Conservation (phyloP, 345 rosid genomes). For the Mangifera indica region DNA sequence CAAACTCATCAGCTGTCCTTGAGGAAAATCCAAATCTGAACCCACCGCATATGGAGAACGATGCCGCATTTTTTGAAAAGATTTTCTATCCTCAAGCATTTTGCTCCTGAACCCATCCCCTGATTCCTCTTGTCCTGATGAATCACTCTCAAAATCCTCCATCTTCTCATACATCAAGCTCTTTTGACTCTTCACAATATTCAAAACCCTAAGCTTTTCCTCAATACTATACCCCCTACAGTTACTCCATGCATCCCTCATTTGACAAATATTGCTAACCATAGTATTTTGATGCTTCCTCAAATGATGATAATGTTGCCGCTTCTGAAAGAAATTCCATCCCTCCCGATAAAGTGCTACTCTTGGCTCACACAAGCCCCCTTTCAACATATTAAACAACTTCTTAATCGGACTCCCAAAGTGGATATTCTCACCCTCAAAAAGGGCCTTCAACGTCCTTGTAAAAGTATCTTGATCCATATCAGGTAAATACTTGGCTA, state of each 20-base stretch:
- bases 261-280: constrained; percentile 77
- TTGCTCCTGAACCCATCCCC: constrained; percentile 60
- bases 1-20: constrained; percentile 31
- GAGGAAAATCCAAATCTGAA: constrained; percentile 50
- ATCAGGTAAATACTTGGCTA: constrained; percentile 73
- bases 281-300: constrained; percentile 80
- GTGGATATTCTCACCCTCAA: constrained; percentile 73
- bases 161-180: constrained; percentile 71
- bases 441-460: constrained; percentile 72
- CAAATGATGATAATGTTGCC: constrained; percentile 74
- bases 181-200: constrained; percentile 79
- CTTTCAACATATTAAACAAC: constrained; percentile 86
- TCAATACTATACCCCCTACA: constrained; percentile 80
- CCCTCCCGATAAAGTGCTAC: constrained; percentile 90
- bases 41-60: constrained; percentile 39
- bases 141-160: constrained; percentile 62
- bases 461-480: constrained; percentile 71
- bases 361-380: constrained; percentile 94
- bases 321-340: constrained; percentile 57
- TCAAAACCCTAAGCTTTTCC: constrained; percentile 86
- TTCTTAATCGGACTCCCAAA: constrained; percentile 82
- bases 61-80: constrained; percentile 40
- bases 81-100: constrained; percentile 56
- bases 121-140: constrained; percentile 58
- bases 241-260: constrained; percentile 83